Conservation (phyloP, 768 basidiomycete species). For the Grammothele lineata region DNA sequence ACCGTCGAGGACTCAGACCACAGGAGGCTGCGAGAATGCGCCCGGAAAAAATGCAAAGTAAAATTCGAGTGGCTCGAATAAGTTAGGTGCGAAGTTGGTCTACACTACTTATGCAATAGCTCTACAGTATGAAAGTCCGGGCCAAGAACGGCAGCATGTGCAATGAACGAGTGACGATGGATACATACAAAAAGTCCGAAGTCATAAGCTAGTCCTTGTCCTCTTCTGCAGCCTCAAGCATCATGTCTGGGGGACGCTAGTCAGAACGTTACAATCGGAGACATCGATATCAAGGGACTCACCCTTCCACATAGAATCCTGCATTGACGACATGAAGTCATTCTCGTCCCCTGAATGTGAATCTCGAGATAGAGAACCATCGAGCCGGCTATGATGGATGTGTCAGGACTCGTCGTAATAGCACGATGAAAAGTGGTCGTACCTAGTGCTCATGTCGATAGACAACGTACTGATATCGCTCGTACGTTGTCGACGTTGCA, state of each 20-base stretch:
- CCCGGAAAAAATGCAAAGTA: too few relatives aligned
- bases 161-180: conserved; percentile 7
- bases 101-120: conserved; percentile 19
- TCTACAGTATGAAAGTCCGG: conserved; percentile 13
- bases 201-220: conserved; percentile 20
- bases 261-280: background rate
- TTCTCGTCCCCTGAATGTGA: conserved; percentile 27
- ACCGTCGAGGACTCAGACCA: too few relatives aligned
- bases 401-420: too few relatives aligned
- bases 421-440: conserved; percentile 21
- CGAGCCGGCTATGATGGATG: conserved; percentile 16
- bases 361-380: conserved; percentile 21
- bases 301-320: conserved; percentile 74
- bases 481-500: conserved; percentile 52
- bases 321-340: conserved; percentile 52
- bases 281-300: conserved; percentile 18
- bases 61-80: conserved; percentile 2
- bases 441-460: conserved; percentile 48
- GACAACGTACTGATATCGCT: conserved; percentile 59
- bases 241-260: conserved; percentile 28
- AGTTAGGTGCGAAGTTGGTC: conserved; percentile 13
- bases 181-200: conserved; percentile 1
- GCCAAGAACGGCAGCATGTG: conserved; percentile 5
- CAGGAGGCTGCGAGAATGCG: too few relatives aligned
- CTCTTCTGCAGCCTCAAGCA: conserved; percentile 45